Conservation (phyloP, 2,329 filamentous ascomycete species). For the Exophiala dermatitidis region DNA sequence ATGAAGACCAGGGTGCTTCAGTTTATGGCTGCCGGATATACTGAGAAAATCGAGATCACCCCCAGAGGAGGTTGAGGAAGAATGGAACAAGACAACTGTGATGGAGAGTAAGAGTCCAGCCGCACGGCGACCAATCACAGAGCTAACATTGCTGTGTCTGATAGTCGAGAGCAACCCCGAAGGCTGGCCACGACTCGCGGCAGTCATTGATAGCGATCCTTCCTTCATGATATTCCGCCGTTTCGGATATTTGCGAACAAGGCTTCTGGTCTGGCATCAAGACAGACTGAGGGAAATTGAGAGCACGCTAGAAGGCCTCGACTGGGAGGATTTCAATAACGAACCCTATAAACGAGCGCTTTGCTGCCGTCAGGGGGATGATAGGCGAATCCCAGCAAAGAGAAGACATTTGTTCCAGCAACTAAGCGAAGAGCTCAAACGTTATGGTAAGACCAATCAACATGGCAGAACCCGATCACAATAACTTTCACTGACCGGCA, state of each 20-base stretch:
- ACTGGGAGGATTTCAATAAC: conserved; percentile 3
- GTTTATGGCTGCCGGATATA: background rate
- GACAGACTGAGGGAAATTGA: conserved; percentile 30
- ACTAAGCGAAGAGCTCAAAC: conserved; percentile 6
- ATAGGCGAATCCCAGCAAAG: background rate
- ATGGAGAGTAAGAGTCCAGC: background rate
- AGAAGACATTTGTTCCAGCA: conserved; percentile 4
- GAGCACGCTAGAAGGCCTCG: conserved; percentile 19
- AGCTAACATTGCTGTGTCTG: background rate
- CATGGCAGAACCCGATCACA: background rate
- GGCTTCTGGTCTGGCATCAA: conserved; percentile 32
- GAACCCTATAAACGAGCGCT: background rate
- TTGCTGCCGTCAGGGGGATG: conserved; percentile 7
- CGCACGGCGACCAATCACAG: background rate
- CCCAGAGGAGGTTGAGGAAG: background rate
- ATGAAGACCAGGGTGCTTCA: background rate
- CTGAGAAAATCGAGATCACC: background rate
- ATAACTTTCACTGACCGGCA: background rate
- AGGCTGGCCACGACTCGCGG: conserved; percentile 21
- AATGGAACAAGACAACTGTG: background rate
- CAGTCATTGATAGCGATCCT: conserved; percentile 38
- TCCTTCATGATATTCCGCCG: conserved; percentile 38
- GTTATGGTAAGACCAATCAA: conserved; percentile 3
- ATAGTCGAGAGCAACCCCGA: background rate
- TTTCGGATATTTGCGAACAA: conserved; percentile 38